Conservation (phyloP, 2,329 filamentous ascomycete genomes). For the Aureobasidium subglaciale region DNA sequence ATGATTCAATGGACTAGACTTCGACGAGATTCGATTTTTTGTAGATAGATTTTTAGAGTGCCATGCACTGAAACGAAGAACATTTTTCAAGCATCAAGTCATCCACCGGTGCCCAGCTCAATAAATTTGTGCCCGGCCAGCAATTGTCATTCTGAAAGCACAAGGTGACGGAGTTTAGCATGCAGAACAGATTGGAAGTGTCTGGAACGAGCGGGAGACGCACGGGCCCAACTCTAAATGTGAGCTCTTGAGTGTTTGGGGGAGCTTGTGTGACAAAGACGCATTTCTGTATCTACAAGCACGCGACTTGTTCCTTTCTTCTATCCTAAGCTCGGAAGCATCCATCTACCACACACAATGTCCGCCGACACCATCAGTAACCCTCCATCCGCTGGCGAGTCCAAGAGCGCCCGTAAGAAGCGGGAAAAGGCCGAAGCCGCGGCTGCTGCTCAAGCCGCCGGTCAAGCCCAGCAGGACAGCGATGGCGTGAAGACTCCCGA, state of each 20-base stretch:
- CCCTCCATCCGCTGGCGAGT: constrained; percentile 53
- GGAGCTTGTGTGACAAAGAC: background rate
- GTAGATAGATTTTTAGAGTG: constrained; percentile 1
- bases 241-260: background rate
- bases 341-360: constrained; percentile 40
- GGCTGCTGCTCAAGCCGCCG: constrained; percentile 26
- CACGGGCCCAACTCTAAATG: no score
- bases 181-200: background rate
- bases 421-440: constrained; percentile 39
- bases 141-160: no score
- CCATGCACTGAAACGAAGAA: constrained; percentile 5
- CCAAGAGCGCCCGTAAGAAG: constrained; percentile 49
- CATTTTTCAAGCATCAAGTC: background rate
- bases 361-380: constrained; percentile 58
- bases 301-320: constrained; percentile 7
- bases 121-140: no score
- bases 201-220: background rate
- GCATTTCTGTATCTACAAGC: constrained; percentile 3
- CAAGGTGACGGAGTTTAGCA: no score
- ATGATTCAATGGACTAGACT: constrained; percentile 14
- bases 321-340: background rate
- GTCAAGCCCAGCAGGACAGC: constrained; percentile 19
- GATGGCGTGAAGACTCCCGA: constrained; percentile 17
- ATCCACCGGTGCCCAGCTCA: no score
- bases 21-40: constrained; percentile 14